Percentiles rank a stretch among this genome's conserved stretches.
These are phyloP conservation scores for Pseudogymnoascus sp. DNA, from an alignment of 2,329 filamentous ascomycete genomes.

Conservation along the genomic window DNA sequence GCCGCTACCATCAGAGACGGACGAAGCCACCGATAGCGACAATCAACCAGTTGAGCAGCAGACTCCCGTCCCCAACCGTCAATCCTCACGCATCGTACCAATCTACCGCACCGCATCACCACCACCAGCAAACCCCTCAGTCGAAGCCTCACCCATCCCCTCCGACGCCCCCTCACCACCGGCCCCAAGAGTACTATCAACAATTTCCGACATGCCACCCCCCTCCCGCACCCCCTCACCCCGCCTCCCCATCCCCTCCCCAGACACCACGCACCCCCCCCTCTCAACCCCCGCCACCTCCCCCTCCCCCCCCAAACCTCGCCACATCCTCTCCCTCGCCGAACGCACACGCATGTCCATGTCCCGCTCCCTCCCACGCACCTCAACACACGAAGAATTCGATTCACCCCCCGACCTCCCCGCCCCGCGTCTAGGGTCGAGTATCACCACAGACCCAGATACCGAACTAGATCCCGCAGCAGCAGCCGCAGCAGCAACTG, in stretches of 20 bases:
- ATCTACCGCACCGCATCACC: neutral
- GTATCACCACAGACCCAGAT: constrained; percentile 16
- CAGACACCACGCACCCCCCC: constrained; percentile 36
- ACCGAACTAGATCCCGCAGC: constrained; percentile 18
- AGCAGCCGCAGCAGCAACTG: neutral
- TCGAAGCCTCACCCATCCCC: neutral
- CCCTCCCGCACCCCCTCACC: neutral
- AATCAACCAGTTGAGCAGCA: neutral
- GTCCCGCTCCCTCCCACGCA: constrained; percentile 41
- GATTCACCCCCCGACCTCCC: constrained; percentile 6
- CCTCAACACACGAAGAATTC: neutral
- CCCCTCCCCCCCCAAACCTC: constrained; percentile 47
- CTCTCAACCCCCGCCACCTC: constrained; percentile 46
- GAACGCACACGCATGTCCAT: constrained; percentile 79
- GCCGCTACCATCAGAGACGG: neutral
- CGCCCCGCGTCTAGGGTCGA: constrained; percentile 11
- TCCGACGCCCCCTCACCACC: neutral
- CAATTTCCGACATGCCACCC: neutral
- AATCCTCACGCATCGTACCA: neutral
- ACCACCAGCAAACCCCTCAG: neutral
- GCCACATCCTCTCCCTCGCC: constrained; percentile 54
- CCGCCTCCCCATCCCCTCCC: constrained; percentile 29
- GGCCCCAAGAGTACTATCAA: neutral
- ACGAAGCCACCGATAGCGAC: neutral
- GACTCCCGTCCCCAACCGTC: neutral